phyloP scores from a whole-genome alignment of 371 early-diverging fungal species.

The Rhizopus delemar region DNA sequence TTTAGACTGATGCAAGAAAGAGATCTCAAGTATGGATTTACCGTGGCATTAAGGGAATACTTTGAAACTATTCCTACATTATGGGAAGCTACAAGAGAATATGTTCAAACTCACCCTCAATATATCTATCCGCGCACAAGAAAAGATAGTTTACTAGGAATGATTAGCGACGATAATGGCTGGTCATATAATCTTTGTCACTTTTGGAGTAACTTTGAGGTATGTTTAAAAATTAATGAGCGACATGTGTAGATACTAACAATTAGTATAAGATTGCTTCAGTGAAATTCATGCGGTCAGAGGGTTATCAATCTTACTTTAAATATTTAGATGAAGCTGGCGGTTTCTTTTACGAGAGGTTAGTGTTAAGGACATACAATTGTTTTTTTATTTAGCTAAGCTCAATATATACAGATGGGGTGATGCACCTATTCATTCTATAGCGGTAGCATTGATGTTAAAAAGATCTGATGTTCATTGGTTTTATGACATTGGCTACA shows the following conservation, averaged over 20 bases:
- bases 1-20: constrained; percentile 81
- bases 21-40: constrained; percentile 83
- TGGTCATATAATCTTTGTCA: constrained; percentile 66
- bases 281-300: constrained; percentile 63
- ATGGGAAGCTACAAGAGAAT: constrained; percentile 71
- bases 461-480: constrained; percentile 79
- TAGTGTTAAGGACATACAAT: background rate
- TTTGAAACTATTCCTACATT: constrained; percentile 82
- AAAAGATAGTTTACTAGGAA: constrained; percentile 37
- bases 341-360: constrained; percentile 93
- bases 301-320: constrained; percentile 78
- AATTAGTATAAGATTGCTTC: constrained; percentile 38
- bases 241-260: background rate
- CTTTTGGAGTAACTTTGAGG: constrained; percentile 69
- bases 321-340: constrained; percentile 75
- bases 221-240: background rate
- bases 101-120: constrained; percentile 52
- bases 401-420: constrained; percentile 68
- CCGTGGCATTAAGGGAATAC: constrained; percentile 80
- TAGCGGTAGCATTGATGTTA: constrained; percentile 83
- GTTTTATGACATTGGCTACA: constrained; percentile 87
- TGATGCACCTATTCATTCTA: constrained; percentile 93
- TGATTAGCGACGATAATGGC: constrained; percentile 43
- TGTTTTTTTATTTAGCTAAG: too few relatives aligned
- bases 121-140: constrained; percentile 47